Conservation (phyloP, 1,139 yeast genomes). For the Martiniozyma asiatica region DNA sequence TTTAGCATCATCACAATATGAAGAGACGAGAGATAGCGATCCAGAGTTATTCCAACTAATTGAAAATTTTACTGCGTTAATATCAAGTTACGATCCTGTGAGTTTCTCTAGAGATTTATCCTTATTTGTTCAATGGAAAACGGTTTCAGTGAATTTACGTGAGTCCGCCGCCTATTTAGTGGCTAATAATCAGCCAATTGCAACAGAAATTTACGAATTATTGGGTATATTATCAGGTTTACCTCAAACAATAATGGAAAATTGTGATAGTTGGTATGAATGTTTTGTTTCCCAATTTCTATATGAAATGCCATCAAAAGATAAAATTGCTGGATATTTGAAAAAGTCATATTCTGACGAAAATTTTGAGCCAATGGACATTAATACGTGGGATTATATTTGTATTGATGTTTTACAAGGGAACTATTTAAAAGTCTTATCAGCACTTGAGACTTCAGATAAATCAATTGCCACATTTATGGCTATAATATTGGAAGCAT, state of each 20-base stretch:
- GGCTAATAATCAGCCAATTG: conserved; percentile 21
- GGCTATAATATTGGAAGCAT: conserved; percentile 52
- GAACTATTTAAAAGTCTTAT: conserved; percentile 46
- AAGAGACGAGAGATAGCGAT: conserved; percentile 25
- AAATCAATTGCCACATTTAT: conserved; percentile 57
- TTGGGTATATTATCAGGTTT: conserved; percentile 41
- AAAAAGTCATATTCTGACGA: conserved; percentile 11
- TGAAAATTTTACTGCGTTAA: conserved; percentile 32
- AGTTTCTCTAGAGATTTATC: conserved; percentile 27
- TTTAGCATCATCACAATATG: conserved; percentile 30
- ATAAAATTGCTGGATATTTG: conserved; percentile 33
- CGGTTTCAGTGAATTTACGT: conserved; percentile 36
- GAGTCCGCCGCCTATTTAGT: conserved; percentile 25
- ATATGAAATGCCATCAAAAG: conserved; percentile 46
- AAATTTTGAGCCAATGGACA: conserved; percentile 13
- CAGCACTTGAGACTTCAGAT: conserved; percentile 51
- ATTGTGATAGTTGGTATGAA: conserved; percentile 60
- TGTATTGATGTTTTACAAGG: conserved; percentile 50
- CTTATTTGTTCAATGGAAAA: conserved; percentile 39
- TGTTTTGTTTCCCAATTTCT: conserved; percentile 47
- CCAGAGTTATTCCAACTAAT: conserved; percentile 28
- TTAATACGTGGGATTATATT: conserved; percentile 42
- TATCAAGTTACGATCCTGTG: conserved; percentile 32
- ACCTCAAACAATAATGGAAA: conserved; percentile 35
- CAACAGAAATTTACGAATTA: conserved; percentile 32